Base-by-base conservation (phyloP, 2,329 filamentous ascomycete genomes). In the Colletotrichum sp. region DNA sequence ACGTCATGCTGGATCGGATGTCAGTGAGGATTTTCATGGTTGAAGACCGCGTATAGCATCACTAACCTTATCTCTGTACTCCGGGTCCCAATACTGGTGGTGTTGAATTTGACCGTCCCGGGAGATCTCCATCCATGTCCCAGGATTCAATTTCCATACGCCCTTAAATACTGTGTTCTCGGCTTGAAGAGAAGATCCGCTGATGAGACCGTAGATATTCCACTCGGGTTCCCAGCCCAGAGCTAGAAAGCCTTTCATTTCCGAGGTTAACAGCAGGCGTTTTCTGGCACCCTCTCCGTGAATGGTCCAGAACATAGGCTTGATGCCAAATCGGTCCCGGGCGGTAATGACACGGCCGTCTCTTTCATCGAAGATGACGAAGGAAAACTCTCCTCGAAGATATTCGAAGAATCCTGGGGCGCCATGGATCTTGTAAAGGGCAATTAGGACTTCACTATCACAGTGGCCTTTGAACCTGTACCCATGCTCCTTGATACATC, bases 301-400 rank as follows among this genome's bases (percentile, higher is more conserved):
- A 8, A 67, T 63, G 0, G 88, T 90, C 82, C 87, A 92, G 74
- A 89, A 88, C n/a, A 92, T 83, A 3, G 90, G 89, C 79, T 92
- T 92, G 79, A 92, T 89, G 4, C 90, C 90, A 79, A 87, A 91
- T 1, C 90, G 86, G 78, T 92, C 90, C 16, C 89, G 81, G 1
- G 84, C 89, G 0, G 86, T 88, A 36, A 92, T 81, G 36, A 91
- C 82, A 0, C 84, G 75, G 67, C 86, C 80, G 4, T 81, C 80
- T 7, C 55, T 73, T 10, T 76, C 74, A 76, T 92, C 90, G 71
- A 87, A 90, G 1, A 92, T 79, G 16, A 89, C 86, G 18, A 91
- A 83, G 0, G 89, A 85, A 77, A 91, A 92, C 78, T 92, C 90
- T 21, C 90, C 90, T 7, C 89, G 84, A 3, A 92, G 82, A 70